Evolutionary conservation across 208 protist species (phyloP).

Genomic region (Phytomonas francai): DNA sequence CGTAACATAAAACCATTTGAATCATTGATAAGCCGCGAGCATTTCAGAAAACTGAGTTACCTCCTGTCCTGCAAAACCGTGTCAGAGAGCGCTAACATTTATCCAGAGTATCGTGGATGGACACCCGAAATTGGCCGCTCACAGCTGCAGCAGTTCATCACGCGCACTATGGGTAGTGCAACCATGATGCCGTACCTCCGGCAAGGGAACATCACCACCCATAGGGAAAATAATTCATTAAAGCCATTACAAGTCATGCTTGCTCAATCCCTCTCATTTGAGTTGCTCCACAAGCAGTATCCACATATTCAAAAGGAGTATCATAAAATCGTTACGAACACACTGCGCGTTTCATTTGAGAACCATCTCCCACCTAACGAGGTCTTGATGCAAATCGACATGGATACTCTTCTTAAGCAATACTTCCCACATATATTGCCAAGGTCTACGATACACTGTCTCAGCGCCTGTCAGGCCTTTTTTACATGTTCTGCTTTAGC

Average conservation of each 20-base stretch:
- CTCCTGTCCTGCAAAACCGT: conserved; percentile 75
- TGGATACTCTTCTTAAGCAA: conserved; percentile 25
- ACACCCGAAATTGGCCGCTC: conserved; percentile 52
- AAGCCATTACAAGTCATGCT: conserved; percentile 37
- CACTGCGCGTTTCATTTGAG: conserved; percentile 29
- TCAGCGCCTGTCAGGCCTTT: conserved; percentile 70
- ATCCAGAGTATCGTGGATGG: conserved; percentile 72
- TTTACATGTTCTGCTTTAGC: conserved; percentile 12
- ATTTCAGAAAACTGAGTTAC: conserved; percentile 77
- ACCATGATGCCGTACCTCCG: conserved; percentile 47
- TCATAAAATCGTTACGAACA: conserved; percentile 21
- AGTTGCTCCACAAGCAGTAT: conserved; percentile 32
- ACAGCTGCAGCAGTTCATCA: conserved; percentile 53
- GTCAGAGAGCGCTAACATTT: conserved; percentile 42
- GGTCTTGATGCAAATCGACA: conserved; percentile 44
- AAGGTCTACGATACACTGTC: conserved; percentile 15
- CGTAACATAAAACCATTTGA: conserved; percentile 76
- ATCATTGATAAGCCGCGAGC: conserved; percentile 43
- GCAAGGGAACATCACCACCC: conserved; percentile 32
- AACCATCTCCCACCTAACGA: conserved; percentile 51
- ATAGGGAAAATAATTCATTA: conserved; percentile 13
- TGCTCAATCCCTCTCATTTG: conserved; percentile 55
- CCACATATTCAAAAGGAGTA: conserved; percentile 18
- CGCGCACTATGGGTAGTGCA: conserved; percentile 31
- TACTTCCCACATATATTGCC: conserved; percentile 11